Evolutionary conservation across 352 stramenopile species (phyloP).

Genomic region (Globisporangium emineosum): DNA sequence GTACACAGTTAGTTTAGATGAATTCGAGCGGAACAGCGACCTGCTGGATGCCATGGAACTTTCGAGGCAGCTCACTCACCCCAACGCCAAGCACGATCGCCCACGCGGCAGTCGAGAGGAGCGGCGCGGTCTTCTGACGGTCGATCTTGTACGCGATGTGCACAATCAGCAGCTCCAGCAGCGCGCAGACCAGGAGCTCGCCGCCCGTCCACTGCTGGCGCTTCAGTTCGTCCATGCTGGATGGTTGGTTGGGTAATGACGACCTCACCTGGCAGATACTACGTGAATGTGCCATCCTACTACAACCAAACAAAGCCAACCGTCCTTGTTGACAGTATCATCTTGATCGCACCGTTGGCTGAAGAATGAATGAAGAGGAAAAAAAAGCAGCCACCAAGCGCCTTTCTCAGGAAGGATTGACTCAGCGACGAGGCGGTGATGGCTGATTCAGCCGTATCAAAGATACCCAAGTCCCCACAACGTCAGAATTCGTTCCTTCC

Average conservation of each 20-base stretch:
- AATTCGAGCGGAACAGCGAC: neutral
- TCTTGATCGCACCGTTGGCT: slow-evolving; percentile 2
- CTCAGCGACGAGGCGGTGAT: neutral
- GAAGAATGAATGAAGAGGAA: too few species aligned
- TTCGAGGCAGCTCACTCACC: slow-evolving; percentile 2
- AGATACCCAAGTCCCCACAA: too few species aligned
- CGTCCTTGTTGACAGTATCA: neutral
- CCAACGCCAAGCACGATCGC: slow-evolving; percentile 51
- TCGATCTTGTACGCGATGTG: slow-evolving; percentile 66
- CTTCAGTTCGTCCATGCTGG: slow-evolving; percentile 24
- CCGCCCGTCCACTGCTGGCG: slow-evolving; percentile 49
- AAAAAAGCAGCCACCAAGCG: neutral
- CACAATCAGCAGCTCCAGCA: slow-evolving; percentile 61
- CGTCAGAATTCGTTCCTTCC: neutral
- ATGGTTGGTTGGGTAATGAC: too few species aligned
- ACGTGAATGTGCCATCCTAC: too few species aligned
- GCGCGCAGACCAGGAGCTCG: slow-evolving; percentile 59
- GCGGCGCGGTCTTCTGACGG: slow-evolving; percentile 33
- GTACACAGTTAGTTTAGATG: neutral
- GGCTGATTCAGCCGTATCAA: neutral
- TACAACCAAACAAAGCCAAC: neutral
- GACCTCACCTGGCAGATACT: too few species aligned
- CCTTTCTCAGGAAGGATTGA: neutral
- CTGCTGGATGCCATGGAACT: too few species aligned
- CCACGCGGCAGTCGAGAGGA: slow-evolving; percentile 63